Percentiles rank a stretch among this genome's conserved stretches.
These are phyloP conservation scores for Collybia mongolica DNA, from an alignment of 768 basidiomycete species.

Conservation along the genomic window DNA sequence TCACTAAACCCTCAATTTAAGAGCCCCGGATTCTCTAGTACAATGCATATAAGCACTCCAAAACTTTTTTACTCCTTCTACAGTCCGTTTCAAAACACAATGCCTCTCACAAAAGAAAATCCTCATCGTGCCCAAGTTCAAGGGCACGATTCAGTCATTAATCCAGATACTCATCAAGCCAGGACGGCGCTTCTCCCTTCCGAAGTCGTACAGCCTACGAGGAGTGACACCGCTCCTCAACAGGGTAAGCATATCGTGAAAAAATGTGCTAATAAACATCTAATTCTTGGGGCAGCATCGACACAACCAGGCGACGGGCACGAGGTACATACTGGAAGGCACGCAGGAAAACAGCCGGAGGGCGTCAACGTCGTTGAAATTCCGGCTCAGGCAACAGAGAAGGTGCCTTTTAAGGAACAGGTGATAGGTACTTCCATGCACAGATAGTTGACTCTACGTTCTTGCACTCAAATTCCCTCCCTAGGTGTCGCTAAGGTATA, in stretches of 20 bases:
- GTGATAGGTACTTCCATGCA: slow-evolving; percentile 44
- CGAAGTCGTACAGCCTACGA: slow-evolving; percentile 21
- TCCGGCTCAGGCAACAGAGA: slow-evolving; percentile 7
- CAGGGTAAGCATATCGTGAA: slow-evolving; percentile 30
- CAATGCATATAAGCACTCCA: too few species aligned
- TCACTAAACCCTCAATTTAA: too few species aligned
- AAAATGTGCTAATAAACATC: background rate
- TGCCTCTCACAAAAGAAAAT: background rate
- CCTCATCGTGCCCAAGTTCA: background rate
- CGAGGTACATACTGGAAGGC: slow-evolving; percentile 25
- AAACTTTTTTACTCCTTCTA: background rate
- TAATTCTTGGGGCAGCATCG: slow-evolving; percentile 23
- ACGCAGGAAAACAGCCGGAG: slow-evolving; percentile 14
- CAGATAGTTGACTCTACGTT: slow-evolving; percentile 3
- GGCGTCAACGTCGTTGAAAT: slow-evolving; percentile 16
- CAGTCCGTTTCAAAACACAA: background rate
- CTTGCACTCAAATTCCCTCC: background rate
- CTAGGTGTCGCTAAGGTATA: slow-evolving; percentile 33
- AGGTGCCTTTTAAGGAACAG: slow-evolving; percentile 57
- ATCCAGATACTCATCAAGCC: slow-evolving; percentile 7
- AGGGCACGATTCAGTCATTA: background rate
- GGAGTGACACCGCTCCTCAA: slow-evolving; percentile 25
- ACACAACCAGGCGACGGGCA: slow-evolving; percentile 32
- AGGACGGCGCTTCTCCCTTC: slow-evolving; percentile 20
- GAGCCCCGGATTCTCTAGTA: too few species aligned